Conservation (phyloP, 2,329 filamentous ascomycete species). For the Clarireedia paspali region DNA sequence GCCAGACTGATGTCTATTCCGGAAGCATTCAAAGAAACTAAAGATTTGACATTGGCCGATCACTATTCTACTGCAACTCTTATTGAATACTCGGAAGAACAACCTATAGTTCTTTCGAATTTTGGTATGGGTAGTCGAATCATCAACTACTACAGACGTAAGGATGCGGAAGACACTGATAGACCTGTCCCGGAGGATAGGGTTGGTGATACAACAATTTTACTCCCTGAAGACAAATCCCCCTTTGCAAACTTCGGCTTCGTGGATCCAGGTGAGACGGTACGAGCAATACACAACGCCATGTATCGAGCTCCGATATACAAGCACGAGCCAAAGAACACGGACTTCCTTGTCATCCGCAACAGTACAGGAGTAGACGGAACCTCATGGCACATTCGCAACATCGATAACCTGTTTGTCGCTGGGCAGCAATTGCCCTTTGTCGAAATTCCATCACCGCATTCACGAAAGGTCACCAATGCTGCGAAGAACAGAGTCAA, state of each 20-base stretch:
- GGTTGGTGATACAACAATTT: conserved; percentile 79
- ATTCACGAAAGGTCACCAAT: conserved; percentile 91
- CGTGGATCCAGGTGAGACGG: conserved; percentile 82
- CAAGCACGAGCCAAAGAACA: conserved; percentile 67
- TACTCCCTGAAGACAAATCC: conserved; percentile 89
- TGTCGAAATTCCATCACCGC: conserved; percentile 84
- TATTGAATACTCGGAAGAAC: conserved; percentile 93
- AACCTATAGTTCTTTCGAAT: conserved; percentile 84
- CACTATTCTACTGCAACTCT: conserved; percentile 75
- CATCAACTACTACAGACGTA: conserved; percentile 92
- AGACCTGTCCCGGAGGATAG: conserved; percentile 46
- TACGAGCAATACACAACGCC: conserved; percentile 85
- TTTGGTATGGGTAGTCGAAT: conserved; percentile 96
- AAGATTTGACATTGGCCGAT: conserved; percentile 78
- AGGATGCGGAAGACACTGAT: conserved; percentile 51
- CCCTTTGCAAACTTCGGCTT: conserved; percentile 94
- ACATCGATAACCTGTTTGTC: conserved; percentile 82
- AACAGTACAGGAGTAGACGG: conserved; percentile 74
- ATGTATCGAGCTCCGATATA: conserved; percentile 96
- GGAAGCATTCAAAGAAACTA: conserved; percentile 71
- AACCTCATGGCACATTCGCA: conserved; percentile 73
- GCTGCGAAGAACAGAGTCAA: conserved; percentile 95
- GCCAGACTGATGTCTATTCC: conserved; percentile 72
- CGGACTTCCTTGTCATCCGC: conserved; percentile 81
- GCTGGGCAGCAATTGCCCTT: conserved; percentile 92